phyloP scores from a whole-genome alignment of 176 grass and related monocot species.

The Neostapfia colusana region DNA sequence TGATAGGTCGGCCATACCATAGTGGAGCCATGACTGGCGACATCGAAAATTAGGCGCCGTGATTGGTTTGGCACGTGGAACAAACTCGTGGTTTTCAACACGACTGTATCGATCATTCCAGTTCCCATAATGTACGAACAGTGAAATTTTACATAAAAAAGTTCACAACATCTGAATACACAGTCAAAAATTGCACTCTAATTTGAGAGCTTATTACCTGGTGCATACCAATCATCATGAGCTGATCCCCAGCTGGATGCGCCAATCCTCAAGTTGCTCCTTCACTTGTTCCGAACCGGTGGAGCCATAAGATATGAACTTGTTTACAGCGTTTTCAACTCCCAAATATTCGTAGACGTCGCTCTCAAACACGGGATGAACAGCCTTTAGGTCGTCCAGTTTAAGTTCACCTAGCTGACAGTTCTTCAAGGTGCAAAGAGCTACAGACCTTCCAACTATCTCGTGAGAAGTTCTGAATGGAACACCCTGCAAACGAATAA shows the following conservation, averaged over 20 bases:
- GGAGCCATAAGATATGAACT: constrained; percentile 88
- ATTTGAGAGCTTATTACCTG: constrained; percentile 32
- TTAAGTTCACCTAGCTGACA: constrained; percentile 78
- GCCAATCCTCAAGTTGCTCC: constrained; percentile 72
- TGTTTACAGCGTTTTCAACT: constrained; percentile 84
- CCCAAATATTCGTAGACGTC: constrained; percentile 82
- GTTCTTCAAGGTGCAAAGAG: constrained; percentile 66
- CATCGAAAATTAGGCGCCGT: too few species aligned
- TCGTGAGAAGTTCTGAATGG: constrained; percentile 97
- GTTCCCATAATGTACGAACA: constrained; percentile 10
- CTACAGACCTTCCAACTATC: constrained; percentile 85
- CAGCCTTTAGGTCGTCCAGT: constrained; percentile 60
- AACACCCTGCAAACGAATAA: constrained; percentile 45
- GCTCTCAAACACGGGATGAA: constrained; percentile 70
- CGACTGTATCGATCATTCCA: neutral
- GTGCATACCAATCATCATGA: neutral
- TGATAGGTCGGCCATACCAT: too few species aligned
- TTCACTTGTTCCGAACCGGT: constrained; percentile 79
- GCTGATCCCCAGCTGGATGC: constrained; percentile 53
- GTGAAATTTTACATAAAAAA: neutral
- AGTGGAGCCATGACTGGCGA: too few species aligned
- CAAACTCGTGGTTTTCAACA: neutral
- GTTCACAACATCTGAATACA: constrained; percentile 23
- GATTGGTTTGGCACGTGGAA: neutral
- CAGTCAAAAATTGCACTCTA: constrained; percentile 21